phyloP scores from a whole-genome alignment of 495 filamentous ascomycete genomes.

The Tuber brumale region DNA sequence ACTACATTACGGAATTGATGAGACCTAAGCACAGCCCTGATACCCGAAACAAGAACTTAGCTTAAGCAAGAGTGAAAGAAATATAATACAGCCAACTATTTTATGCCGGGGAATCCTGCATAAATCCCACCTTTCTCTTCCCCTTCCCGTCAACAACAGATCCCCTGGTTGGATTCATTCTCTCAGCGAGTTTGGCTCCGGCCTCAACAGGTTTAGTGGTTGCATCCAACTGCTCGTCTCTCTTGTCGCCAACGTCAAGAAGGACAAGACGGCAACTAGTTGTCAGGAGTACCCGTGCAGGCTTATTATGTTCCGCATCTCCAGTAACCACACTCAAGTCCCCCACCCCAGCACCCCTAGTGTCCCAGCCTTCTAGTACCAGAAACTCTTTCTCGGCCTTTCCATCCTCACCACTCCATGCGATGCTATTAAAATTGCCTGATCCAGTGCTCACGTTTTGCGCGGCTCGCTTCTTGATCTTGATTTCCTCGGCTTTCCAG shows the following conservation, averaged over 20 bases:
- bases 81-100: not conserved
- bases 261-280: constrained; percentile 16
- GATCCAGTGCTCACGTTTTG: constrained; percentile 9
- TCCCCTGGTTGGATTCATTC: constrained; percentile 4
- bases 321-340: constrained; percentile 18
- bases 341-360: constrained; percentile 18
- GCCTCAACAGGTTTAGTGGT: not conserved
- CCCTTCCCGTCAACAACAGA: constrained; percentile 20
- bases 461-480: constrained; percentile 18
- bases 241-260: constrained; percentile 15
- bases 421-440: constrained; percentile 1
- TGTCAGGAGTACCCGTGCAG: constrained; percentile 20
- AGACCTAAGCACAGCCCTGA: not conserved
- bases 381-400: constrained; percentile 31
- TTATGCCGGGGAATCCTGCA: constrained; percentile 14
- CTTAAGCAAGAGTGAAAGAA: not conserved
- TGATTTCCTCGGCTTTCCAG: constrained; percentile 29
- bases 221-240: not conserved
- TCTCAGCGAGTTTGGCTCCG: not conserved
- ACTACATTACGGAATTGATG: not conserved
- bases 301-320: constrained; percentile 3
- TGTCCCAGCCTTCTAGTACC: constrained; percentile 29
- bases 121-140: constrained; percentile 35
- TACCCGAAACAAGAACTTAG: not conserved
- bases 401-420: constrained; percentile 29